Conservation (phyloP, 768 basidiomycete species). For the Suillus subaureus region DNA sequence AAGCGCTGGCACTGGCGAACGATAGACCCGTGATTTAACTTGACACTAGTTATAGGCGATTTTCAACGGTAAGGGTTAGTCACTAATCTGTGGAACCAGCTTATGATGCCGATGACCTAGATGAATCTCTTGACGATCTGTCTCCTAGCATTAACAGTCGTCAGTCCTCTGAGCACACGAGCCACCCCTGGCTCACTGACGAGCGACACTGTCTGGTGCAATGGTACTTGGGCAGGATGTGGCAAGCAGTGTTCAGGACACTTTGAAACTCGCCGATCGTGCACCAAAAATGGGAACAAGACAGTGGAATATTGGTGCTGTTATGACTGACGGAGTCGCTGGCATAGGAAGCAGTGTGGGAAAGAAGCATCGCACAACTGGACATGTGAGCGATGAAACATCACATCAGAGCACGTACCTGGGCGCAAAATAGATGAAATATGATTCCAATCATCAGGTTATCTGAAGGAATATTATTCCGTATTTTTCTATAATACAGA, state of each 20-base stretch:
- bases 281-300: slow-evolving; percentile 6
- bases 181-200: not conserved
- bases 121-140: not conserved
- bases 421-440: not conserved
- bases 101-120: not conserved
- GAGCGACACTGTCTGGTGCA: slow-evolving; percentile 10
- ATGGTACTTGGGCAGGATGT: slow-evolving; percentile 15
- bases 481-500: slow-evolving; percentile 33
- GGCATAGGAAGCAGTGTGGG: not conserved
- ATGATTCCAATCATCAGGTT: no score
- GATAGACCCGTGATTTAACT: not conserved
- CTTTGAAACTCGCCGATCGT: slow-evolving; percentile 13
- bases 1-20: not conserved
- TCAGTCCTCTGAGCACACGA: not conserved
- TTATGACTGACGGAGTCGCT: slow-evolving; percentile 4
- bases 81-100: not conserved
- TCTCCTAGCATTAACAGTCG: not conserved
- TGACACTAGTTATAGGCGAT: not conserved
- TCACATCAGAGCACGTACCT: not conserved
- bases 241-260: slow-evolving; percentile 11
- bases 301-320: slow-evolving; percentile 19
- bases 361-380: not conserved
- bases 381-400: not conserved
- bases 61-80: not conserved
- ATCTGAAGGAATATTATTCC: slow-evolving; percentile 14